Conservation (phyloP, 768 basidiomycete genomes). For the Pleurotus djamor region DNA sequence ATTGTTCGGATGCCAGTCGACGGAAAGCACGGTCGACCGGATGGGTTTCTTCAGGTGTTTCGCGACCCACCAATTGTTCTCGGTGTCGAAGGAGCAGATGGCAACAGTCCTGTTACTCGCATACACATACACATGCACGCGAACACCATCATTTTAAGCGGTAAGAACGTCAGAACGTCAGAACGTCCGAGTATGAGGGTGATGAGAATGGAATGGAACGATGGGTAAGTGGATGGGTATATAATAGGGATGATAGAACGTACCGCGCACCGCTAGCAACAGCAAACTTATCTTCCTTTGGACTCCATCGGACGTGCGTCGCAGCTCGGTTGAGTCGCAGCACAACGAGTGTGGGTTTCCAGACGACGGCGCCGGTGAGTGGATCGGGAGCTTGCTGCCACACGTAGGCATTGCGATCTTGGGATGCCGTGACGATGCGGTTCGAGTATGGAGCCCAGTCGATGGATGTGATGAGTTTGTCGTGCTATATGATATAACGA, state of each 20-base stretch:
- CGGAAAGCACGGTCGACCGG: constrained; percentile 85
- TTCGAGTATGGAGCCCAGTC: constrained; percentile 98
- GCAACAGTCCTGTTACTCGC: constrained; percentile 71
- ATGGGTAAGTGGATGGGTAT: too few relatives aligned
- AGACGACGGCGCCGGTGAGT: constrained; percentile 65
- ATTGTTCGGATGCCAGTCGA: constrained; percentile 99
- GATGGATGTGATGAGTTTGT: constrained; percentile 96
- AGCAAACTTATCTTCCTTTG: constrained; percentile 97
- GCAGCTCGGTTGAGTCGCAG: constrained; percentile 95
- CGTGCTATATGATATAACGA: constrained; percentile 62
- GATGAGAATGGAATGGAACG: too few relatives aligned
- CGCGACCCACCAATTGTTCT: constrained; percentile 99
- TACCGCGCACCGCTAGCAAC: constrained; percentile 96
- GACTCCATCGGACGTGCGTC: constrained; percentile 94
- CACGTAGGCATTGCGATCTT: constrained; percentile 98
- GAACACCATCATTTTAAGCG: too few relatives aligned
- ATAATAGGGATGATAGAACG: constrained; percentile 3
- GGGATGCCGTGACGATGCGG: constrained; percentile 97
- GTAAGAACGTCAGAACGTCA: too few relatives aligned
- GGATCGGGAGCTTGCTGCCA: constrained; percentile 86
- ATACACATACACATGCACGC: too few relatives aligned
- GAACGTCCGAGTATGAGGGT: too few relatives aligned
- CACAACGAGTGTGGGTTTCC: constrained; percentile 97
- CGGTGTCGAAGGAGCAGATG: constrained; percentile 94
- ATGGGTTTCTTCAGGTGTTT: constrained; percentile 98